Evolutionary conservation across 768 basidiomycete species (phyloP), one percentile per base, ranked within the genome.

Genomic region (Phallus indusiatus): DNA sequence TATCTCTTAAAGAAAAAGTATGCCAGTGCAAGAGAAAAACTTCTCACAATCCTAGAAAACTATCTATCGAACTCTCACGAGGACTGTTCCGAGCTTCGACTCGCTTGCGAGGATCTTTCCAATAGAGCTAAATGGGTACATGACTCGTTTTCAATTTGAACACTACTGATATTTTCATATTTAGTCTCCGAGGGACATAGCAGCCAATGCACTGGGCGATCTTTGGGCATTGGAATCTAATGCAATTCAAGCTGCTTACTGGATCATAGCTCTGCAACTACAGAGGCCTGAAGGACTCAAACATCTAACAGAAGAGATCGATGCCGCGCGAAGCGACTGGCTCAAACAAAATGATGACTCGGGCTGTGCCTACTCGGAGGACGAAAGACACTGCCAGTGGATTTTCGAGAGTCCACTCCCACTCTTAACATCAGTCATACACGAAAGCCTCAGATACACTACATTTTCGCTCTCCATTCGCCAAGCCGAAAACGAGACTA

Each of bases 221-320:
- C 55, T 67, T 10, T 67, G 68, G 66, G 65, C 67, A 2, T 55
- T 68, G 5, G 55, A 65, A 24, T 62, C 66, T 5, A 69, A 69
- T 54, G 67, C 65, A 6, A 51, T 64, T 49, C 63, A 49, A 18
- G 66, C 66, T 17, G 64, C 49, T 20, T 66, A 66, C 36, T 65
- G 68, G 68, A 28, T 62, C 14, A 17, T 68, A 24, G 64, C 63
- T 5, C 54, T 66, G 8, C 34, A 60, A 9, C 56, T 66, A 8
- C 55, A 67, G 33, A 54, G 66, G 21, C 62, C 65, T 3, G 47
- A 66, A 16, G 65, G 63, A 9, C 61, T 69, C 2, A 54, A 33
- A 0, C 62, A 63, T 3, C 47, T 69, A 35, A 54, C 60, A 9
- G 54, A 37, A 18, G 66, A 69, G 53, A 33, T 68, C 11, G 62